Evolutionary conservation across 768 basidiomycete genomes (phyloP).

Genomic region (Suillus clintonianus): DNA sequence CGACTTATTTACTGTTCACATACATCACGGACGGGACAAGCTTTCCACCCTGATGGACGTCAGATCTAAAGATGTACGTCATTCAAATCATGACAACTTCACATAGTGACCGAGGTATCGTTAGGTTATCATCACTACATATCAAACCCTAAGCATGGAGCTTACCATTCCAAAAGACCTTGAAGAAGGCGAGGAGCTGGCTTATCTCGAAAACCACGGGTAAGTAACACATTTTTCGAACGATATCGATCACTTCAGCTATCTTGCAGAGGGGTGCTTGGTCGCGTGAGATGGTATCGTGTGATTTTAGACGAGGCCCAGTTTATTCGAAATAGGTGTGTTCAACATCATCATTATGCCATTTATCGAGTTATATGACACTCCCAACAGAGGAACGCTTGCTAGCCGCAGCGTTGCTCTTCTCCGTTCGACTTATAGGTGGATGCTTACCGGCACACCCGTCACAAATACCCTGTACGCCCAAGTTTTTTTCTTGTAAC

Average conservation of each 20-base stretch:
- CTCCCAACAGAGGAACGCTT: slow-evolving; percentile 46
- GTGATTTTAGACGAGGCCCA: slow-evolving; percentile 81
- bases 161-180: slow-evolving; percentile 53
- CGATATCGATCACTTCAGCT: background rate
- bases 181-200: slow-evolving; percentile 45
- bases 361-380: background rate
- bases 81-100: background rate
- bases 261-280: slow-evolving; percentile 54
- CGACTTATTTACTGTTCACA: slow-evolving; percentile 57
- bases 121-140: slow-evolving; percentile 76
- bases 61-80: slow-evolving; percentile 52
- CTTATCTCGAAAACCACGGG: slow-evolving; percentile 55
- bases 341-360: slow-evolving; percentile 1
- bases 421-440: slow-evolving; percentile 66
- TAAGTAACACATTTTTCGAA: slow-evolving; percentile 21
- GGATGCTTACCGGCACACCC: slow-evolving; percentile 80
- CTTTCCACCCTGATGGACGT: slow-evolving; percentile 54
- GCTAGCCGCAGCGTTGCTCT: slow-evolving; percentile 60
- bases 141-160: slow-evolving; percentile 68
- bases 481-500: background rate
- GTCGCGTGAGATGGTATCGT: slow-evolving; percentile 64
- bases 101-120: slow-evolving; percentile 3
- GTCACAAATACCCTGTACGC: slow-evolving; percentile 69
- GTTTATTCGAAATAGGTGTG: slow-evolving; percentile 66
- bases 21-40: slow-evolving; percentile 76